phyloP scores from a whole-genome alignment of 768 basidiomycete genomes.

The Hysterangium stoloniferum region DNA sequence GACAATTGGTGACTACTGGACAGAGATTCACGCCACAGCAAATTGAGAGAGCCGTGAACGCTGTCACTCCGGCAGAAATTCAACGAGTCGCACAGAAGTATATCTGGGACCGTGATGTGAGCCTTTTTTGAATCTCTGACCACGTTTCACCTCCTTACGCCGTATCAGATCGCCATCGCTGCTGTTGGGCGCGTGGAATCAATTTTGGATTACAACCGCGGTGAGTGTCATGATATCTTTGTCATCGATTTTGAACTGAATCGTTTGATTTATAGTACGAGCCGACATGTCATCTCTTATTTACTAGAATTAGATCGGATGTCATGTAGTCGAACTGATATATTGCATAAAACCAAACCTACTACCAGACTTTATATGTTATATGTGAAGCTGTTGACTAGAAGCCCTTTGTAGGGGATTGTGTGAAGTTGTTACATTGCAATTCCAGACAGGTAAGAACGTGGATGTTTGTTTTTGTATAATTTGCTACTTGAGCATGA shows the following conservation, averaged over 20 bases:
- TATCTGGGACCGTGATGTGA: constrained; percentile 92
- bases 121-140: constrained; percentile 20
- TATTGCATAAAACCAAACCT: too few relatives aligned
- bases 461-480: too few relatives aligned
- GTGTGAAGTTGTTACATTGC: too few relatives aligned
- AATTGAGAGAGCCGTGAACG: constrained; percentile 88
- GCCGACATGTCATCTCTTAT: constrained; percentile 75
- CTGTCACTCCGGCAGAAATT: constrained; percentile 82
- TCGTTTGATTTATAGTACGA: constrained; percentile 40
- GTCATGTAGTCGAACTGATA: too few relatives aligned
- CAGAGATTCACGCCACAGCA: constrained; percentile 85
- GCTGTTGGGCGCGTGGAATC: constrained; percentile 89
- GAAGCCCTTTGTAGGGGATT: too few relatives aligned
- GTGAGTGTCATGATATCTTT: not conserved
- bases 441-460: too few relatives aligned
- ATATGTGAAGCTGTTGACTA: too few relatives aligned
- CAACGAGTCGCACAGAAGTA: constrained; percentile 94
- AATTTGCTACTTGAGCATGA: too few relatives aligned
- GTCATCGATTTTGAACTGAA: not conserved
- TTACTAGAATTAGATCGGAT: constrained; percentile 38
- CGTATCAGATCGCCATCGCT: constrained; percentile 73
- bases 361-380: not conserved
- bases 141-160: constrained; percentile 9
- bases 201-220: constrained; percentile 90
- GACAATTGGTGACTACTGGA: constrained; percentile 93